Conservation (phyloP, 1,284 basidiomycete species). For the Fomes fomentarius region DNA sequence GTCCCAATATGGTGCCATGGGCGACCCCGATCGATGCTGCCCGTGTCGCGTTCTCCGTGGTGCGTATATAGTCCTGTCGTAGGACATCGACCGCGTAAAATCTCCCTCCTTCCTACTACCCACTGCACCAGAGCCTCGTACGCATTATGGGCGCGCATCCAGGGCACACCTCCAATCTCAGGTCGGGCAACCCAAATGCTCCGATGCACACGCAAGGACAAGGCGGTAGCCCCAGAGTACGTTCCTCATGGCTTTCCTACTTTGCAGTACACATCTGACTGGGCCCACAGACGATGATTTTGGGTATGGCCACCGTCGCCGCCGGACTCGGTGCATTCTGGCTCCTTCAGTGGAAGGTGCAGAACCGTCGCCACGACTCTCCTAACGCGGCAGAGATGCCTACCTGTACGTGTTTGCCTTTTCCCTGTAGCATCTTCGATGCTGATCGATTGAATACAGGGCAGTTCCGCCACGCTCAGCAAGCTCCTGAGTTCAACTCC, state of each 20-base stretch:
- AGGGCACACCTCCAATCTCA: slow-evolving; percentile 7
- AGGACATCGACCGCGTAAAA: no score
- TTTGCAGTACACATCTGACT: not conserved
- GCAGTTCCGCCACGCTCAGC: slow-evolving; percentile 27
- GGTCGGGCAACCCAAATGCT: slow-evolving; percentile 4
- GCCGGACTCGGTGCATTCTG: slow-evolving; percentile 22
- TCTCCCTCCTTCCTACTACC: no score
- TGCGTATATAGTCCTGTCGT: no score
- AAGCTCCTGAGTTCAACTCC: slow-evolving; percentile 14
- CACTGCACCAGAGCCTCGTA: no score
- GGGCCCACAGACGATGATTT: slow-evolving; percentile 15
- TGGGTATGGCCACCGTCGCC: slow-evolving; percentile 23
- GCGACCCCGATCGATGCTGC: no score
- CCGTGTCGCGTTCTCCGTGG: no score
- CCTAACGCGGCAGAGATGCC: slow-evolving; percentile 21
- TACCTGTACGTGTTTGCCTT: slow-evolving; percentile 15
- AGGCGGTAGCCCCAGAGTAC: slow-evolving; percentile 17
- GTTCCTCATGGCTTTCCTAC: not conserved
- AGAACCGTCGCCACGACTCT: slow-evolving; percentile 18
- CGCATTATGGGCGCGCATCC: slow-evolving; percentile 6
- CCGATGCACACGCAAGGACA: slow-evolving; percentile 3
- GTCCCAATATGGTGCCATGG: no score
- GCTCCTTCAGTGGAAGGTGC: slow-evolving; percentile 19
- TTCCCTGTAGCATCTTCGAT: not conserved
- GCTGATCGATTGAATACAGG: slow-evolving; percentile 1